Percentiles rank a stretch among this genome's conserved stretches.
Evolutionary conservation across 2,329 filamentous ascomycete genomes (phyloP).

Genomic region (Cercospora sp.): DNA sequence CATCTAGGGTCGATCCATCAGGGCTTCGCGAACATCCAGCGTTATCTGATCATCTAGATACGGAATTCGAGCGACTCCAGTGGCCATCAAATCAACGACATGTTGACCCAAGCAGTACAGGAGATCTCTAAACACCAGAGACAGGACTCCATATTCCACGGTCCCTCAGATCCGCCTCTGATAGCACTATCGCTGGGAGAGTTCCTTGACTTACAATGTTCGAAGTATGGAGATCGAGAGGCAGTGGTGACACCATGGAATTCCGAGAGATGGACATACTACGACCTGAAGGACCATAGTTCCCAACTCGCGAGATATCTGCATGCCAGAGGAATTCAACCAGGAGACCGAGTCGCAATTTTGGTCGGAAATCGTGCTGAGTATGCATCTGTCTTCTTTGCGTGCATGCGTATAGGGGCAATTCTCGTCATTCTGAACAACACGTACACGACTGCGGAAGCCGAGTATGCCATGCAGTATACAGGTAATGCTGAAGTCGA

Average conservation of each 20-base stretch:
- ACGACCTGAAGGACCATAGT: conserved; percentile 43
- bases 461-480: conserved; percentile 69
- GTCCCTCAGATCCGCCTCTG: conserved; percentile 67
- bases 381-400: conserved; percentile 68
- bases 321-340: conserved; percentile 64
- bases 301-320: conserved; percentile 49
- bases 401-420: conserved; percentile 55
- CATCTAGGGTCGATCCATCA: neutral
- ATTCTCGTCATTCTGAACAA: conserved; percentile 76
- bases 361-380: conserved; percentile 66
- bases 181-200: conserved; percentile 71
- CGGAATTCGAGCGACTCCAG: conserved; percentile 5
- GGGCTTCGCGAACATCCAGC: neutral
- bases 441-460: conserved; percentile 74
- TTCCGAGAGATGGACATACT: conserved; percentile 68
- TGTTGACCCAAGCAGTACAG: conserved; percentile 13
- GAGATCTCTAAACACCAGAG: conserved; percentile 17
- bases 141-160: conserved; percentile 61
- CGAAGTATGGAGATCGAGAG: conserved; percentile 64
- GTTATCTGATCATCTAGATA: conserved; percentile 16
- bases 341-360: conserved; percentile 70
- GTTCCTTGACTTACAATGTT: conserved; percentile 69
- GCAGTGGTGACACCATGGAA: conserved; percentile 76
- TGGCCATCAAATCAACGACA: conserved; percentile 11
- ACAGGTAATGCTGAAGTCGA: conserved; percentile 52